Evolutionary conservation across 148 eudicot genomes (phyloP), one percentile per base, ranked within the genome.

Genomic region (Limonium bicolor): DNA sequence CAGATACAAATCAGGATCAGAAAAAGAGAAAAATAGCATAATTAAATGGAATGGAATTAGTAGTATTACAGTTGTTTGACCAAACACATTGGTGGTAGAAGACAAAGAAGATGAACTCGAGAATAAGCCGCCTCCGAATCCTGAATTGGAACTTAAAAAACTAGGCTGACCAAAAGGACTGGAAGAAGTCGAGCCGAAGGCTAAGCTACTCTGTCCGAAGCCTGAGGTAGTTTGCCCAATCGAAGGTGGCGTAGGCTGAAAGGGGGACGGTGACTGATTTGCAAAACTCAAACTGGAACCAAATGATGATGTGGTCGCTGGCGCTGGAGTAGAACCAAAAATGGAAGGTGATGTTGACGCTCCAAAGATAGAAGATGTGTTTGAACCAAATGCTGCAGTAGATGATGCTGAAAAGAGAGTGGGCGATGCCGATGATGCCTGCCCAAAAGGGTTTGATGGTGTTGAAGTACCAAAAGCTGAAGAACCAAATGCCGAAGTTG

Each of bases 51-150:
- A n/a, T n/a, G n/a, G n/a, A n/a, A n/a, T n/a, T n/a, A n/a, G n/a
- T n/a, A n/a, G n/a, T n/a, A n/a, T 76, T 68, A 78, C 95, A 33
- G 72, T 67, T 65, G 69, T 53, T 54, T 75, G 99, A 59, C 70
- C 70, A 69, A 80, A 77, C 75, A 78, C 32, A 62, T 2, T 23
- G 62, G 53, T 65, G 53, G 69, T 57, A 49, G 72, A 37, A 36
- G 59, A 40, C 44, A 53, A 48, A 20, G 83, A 64, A n/a, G 77
- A 53, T 32, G 73, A 54, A 56, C 64, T 77, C 30, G 82, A 65
- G 50, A 81, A 78, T 38, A 78, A 37, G 55, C 67, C 64, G 27
- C 77, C 67, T 47, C 48, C 48, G 27, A 43, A 24, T 2, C 30
- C 13, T 25, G 48, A 43, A 24, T 28, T 28, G 24, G 48, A 23